phyloP scores from a whole-genome alignment of 805 yeast species.

The Kuraishia piskuri region DNA sequence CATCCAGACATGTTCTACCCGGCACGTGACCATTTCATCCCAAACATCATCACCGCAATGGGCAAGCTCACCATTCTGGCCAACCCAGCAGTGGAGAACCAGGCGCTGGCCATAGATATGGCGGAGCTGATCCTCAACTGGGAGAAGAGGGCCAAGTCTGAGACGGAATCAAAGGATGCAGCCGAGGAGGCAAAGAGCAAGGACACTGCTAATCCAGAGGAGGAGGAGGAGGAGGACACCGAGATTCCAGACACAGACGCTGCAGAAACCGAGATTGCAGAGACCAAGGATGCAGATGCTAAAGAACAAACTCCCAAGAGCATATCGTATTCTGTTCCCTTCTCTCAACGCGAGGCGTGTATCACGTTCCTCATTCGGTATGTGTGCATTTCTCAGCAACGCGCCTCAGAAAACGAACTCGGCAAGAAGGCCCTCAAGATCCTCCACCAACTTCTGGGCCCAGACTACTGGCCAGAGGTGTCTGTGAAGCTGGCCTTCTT shows the following conservation, averaged over 20 bases:
- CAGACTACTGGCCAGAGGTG: conserved; percentile 80
- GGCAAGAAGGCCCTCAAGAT: conserved; percentile 79
- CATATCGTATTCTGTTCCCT: conserved; percentile 47
- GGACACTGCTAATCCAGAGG: conserved; percentile 4
- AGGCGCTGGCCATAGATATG: conserved; percentile 77
- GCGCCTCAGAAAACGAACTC: conserved; percentile 75
- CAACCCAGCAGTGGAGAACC: conserved; percentile 74
- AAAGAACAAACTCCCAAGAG: not conserved
- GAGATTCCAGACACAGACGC: too few species aligned
- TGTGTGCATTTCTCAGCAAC: conserved; percentile 76
- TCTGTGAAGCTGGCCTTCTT: conserved; percentile 81
- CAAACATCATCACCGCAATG: conserved; percentile 86
- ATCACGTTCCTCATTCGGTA: conserved; percentile 82
- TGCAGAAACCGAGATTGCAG: conserved; percentile 1
- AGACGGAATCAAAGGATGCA: too few species aligned
- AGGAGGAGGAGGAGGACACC: conserved; percentile 6
- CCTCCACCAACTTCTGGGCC: conserved; percentile 61
- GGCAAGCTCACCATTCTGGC: conserved; percentile 77
- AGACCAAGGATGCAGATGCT: conserved; percentile 33
- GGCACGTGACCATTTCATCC: conserved; percentile 82
- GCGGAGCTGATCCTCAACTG: conserved; percentile 80
- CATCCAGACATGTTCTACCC: conserved; percentile 79
- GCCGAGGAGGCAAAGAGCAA: too few species aligned
- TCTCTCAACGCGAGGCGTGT: conserved; percentile 80
- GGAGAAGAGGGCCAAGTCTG: conserved; percentile 51